phyloP scores from a whole-genome alignment of 2,329 filamentous ascomycete genomes.

The Colletotrichum trifolii region DNA sequence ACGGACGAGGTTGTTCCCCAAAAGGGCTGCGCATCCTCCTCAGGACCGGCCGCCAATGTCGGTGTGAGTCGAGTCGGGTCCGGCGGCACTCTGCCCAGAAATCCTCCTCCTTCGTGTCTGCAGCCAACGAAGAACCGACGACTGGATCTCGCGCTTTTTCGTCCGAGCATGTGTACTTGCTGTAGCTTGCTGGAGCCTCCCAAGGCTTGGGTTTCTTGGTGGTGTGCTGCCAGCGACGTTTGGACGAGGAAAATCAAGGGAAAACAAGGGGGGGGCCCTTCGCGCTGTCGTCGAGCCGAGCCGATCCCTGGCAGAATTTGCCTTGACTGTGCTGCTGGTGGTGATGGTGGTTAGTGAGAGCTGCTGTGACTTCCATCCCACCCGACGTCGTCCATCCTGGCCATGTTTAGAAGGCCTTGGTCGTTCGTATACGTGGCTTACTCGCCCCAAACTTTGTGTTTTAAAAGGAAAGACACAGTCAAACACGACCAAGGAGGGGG shows the following conservation, averaged over 20 bases:
- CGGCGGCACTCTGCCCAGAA: slow-evolving; percentile 30
- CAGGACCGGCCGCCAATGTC: neutral
- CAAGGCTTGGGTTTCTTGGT: slow-evolving; percentile 22
- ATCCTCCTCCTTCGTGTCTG: neutral
- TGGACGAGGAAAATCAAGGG: slow-evolving; percentile 13
- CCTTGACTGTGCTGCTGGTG: neutral
- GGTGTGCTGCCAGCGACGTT: slow-evolving; percentile 5
- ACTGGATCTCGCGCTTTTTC: neutral
- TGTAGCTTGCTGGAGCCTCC: neutral
- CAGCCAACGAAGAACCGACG: neutral
- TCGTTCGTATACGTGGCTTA: slow-evolving; percentile 4
- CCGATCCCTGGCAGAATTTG: too few relatives aligned
- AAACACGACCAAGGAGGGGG: neutral
- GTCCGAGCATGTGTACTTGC: neutral
- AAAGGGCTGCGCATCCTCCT: slow-evolving; percentile 8
- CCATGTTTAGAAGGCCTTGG: neutral
- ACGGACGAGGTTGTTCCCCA: too few relatives aligned
- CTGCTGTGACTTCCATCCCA: too few relatives aligned
- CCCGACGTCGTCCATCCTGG: neutral
- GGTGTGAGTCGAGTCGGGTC: slow-evolving; percentile 12
- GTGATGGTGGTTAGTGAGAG: too few relatives aligned
- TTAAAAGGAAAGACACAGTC: neutral
- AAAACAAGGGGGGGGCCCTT: slow-evolving; percentile 2
- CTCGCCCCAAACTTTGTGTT: neutral
- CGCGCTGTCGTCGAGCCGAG: too few relatives aligned